These are phyloP conservation scores for Cavenderia fasciculata DNA, from an alignment of 78 protist species.

Conservation along the genomic window DNA sequence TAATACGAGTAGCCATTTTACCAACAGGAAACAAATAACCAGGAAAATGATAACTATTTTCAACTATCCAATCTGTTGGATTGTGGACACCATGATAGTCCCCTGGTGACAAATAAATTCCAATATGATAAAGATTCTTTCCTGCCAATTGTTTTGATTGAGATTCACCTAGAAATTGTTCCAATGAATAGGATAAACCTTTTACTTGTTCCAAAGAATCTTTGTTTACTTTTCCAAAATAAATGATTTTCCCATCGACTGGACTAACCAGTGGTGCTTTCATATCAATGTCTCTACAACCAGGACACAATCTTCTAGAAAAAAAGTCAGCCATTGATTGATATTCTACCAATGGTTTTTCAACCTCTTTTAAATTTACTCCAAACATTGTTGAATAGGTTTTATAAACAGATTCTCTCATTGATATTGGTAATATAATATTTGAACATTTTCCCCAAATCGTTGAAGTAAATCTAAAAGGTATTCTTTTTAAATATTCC, in stretches of 20 bases:
- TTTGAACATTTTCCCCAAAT: constrained; percentile 70
- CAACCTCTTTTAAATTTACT: constrained; percentile 55
- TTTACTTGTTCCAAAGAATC: constrained; percentile 78
- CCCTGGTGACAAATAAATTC: constrained; percentile 79
- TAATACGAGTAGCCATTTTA: constrained; percentile 39
- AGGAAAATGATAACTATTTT: constrained; percentile 67
- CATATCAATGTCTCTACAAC: constrained; percentile 17
- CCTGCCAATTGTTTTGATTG: neutral
- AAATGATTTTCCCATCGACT: constrained; percentile 73
- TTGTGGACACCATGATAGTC: constrained; percentile 82
- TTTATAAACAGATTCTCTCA: constrained; percentile 39
- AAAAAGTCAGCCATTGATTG: constrained; percentile 60
- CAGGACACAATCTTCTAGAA: constrained; percentile 20
- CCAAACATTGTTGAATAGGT: constrained; percentile 52
- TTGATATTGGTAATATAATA: constrained; percentile 27
- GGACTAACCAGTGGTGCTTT: constrained; percentile 33
- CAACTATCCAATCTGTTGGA: constrained; percentile 72
- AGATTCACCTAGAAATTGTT: constrained; percentile 58
- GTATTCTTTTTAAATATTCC: constrained; percentile 66
- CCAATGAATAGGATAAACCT: constrained; percentile 55
- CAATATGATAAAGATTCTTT: constrained; percentile 74
- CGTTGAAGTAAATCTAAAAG: constrained; percentile 68
- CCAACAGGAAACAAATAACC: constrained; percentile 81
- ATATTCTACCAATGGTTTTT: constrained; percentile 46
- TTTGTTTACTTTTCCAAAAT: constrained; percentile 52